Evolutionary conservation across 148 eudicot species (phyloP).

Genomic region (Rhododendron mucronatum): DNA sequence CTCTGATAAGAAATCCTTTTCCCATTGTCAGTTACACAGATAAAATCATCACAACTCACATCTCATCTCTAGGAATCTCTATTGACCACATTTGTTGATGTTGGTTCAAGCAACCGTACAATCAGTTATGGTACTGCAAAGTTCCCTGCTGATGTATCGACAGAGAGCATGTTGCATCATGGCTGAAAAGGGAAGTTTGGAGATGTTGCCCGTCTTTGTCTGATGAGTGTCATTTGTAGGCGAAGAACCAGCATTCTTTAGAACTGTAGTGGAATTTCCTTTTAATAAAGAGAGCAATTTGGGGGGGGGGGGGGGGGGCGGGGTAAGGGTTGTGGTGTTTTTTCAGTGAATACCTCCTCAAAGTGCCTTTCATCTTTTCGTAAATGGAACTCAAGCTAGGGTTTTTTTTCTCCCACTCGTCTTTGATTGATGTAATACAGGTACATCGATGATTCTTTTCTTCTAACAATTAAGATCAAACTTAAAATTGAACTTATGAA

Average conservation of each 20-base stretch:
- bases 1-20: background rate
- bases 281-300: background rate
- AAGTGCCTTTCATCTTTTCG: background rate
- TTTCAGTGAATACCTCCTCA: background rate
- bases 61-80: background rate
- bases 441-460: background rate
- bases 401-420: background rate
- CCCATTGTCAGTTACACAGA: background rate
- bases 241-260: background rate
- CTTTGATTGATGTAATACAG: background rate
- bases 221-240: background rate
- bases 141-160: background rate
- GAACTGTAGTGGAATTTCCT: background rate
- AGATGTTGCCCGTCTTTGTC: background rate
- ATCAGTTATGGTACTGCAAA: background rate
- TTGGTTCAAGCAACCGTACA: background rate
- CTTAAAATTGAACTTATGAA: background rate
- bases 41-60: background rate
- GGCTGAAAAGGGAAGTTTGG: background rate
- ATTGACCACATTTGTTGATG: background rate
- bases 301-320: fast-evolving
- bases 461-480: background rate
- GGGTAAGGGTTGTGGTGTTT: background rate
- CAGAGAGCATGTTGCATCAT: background rate
- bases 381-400: background rate